Evolutionary conservation across 2,329 filamentous ascomycete species (phyloP), one percentile per base, ranked within the genome.

Genomic region (Nigrospora sphaerica): DNA sequence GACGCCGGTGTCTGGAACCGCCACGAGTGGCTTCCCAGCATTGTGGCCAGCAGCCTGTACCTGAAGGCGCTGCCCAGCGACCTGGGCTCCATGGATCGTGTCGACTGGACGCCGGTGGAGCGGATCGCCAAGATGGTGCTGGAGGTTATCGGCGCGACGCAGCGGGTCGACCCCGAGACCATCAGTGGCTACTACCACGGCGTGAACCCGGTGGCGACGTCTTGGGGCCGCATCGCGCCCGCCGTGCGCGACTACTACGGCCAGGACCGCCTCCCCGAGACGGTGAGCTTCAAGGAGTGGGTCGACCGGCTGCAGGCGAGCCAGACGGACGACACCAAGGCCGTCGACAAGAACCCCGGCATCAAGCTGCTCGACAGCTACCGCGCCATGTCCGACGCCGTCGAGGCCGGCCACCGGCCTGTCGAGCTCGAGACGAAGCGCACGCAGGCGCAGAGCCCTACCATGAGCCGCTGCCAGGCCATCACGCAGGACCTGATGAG

Each of bases 11-110:
- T 54, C 17, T 81, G 78, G 78, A 78, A 75, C 46, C 60, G 55
- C 12, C 64, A 72, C 11, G 78, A 81, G 49, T 80, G 74, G 71
- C 54, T 81, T 2, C 78, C 78, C 0, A 65, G 59, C 36, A 54
- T 71, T 13, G 53, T 71, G 10, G 62, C 65, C 1, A 74, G 71
- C 23, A 77, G 72, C 0, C 57, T 69, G 11, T 60, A 69, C 37
- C 55, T 80, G 0, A 67, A 69, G 0, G 54, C 65, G n/a, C 50
- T 80, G 3, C 76, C 77, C 0, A 48, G 52, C 0, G 55, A 59
- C 2, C 59, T 79, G 0, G 75, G 74, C 0, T 46, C 53, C 2
- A 54, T 65, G 51, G 56, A 66, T 2, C 49, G 52, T 0, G 61
- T 78, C 1, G 73, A 78, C 54, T 80, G 77, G 77, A 61, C 42